phyloP scores from a whole-genome alignment of 176 grass and related monocot genomes.

The Eremochloa ophiuroides region DNA sequence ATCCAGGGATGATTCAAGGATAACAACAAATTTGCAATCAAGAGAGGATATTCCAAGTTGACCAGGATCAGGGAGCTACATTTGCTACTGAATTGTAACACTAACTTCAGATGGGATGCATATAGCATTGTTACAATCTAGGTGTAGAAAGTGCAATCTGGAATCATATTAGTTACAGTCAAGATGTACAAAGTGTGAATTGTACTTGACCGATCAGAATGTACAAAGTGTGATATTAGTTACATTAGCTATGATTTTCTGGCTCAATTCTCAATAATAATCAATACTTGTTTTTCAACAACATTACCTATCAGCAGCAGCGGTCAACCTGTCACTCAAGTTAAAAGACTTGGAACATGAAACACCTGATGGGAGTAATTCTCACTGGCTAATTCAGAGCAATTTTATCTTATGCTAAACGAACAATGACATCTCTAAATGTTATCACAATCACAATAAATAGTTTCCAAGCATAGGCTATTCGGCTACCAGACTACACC shows the following conservation, averaged over 20 bases:
- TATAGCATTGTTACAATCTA: neutral
- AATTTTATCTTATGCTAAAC: conserved; percentile 2
- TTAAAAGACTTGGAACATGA: neutral
- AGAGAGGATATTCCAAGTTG: neutral
- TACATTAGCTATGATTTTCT: neutral
- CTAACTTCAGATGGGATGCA: neutral
- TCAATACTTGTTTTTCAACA: neutral
- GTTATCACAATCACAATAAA: conserved; percentile 13
- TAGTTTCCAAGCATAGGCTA: conserved; percentile 23
- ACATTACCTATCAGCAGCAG: neutral
- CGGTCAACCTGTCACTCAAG: neutral
- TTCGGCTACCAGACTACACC: neutral
- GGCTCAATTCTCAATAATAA: neutral
- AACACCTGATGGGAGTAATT: neutral
- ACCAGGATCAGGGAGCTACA: neutral
- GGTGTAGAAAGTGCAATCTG: neutral
- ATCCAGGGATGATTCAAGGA: neutral
- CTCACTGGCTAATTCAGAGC: neutral
- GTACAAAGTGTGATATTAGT: too few relatives aligned
- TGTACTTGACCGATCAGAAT: neutral
- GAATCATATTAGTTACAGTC: neutral
- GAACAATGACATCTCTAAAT: conserved; percentile 19
- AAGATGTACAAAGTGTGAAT: neutral
- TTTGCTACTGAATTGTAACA: conserved; percentile 1
- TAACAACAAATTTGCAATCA: neutral